phyloP scores from a whole-genome alignment of 768 basidiomycete species.

The Pholiota conissans region DNA sequence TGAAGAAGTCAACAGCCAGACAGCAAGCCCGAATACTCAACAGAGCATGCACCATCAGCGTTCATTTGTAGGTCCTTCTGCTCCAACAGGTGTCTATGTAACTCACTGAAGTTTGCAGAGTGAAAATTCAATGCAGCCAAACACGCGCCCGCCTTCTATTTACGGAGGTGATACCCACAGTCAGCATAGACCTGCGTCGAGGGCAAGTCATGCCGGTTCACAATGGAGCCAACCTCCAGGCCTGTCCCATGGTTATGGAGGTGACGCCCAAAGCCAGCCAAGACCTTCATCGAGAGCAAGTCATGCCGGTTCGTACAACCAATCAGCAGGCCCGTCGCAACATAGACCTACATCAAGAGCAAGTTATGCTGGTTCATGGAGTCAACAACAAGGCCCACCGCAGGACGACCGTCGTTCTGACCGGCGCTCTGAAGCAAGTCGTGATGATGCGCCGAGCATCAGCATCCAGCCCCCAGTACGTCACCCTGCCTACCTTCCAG shows the following conservation, averaged over 20 bases:
- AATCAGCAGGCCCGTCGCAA: too few relatives aligned
- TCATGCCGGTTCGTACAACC: too few relatives aligned
- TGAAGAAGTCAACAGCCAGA: slow-evolving; percentile 49
- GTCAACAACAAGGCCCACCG: slow-evolving; percentile 1
- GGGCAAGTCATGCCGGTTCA: slow-evolving; percentile 27
- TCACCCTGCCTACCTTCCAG: background rate
- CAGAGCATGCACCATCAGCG: slow-evolving; percentile 28
- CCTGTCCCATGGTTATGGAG: slow-evolving; percentile 7
- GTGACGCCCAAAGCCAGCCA: slow-evolving; percentile 19
- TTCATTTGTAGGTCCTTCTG: slow-evolving; percentile 34
- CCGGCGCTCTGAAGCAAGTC: slow-evolving; percentile 5
- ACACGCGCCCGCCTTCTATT: slow-evolving; percentile 7
- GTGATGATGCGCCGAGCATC: slow-evolving; percentile 29
- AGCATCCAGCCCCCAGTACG: slow-evolving; percentile 38
- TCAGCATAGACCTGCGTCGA: slow-evolving; percentile 21
- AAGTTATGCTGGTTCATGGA: slow-evolving; percentile 27
- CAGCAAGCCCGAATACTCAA: slow-evolving; percentile 32
- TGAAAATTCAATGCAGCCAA: slow-evolving; percentile 13
- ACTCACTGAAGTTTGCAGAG: slow-evolving; percentile 12
- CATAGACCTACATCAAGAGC: slow-evolving; percentile 23
- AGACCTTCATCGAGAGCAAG: too few relatives aligned
- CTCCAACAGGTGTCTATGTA: background rate
- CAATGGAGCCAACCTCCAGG: slow-evolving; percentile 8
- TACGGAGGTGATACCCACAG: slow-evolving; percentile 17
- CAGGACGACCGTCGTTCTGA: background rate